A percentile compares a stretch with the other conserved stretches of the same genome.
These are phyloP conservation scores for Penicillium sp. DNA, from an alignment of 2,329 filamentous ascomycete species.

Conservation along the genomic window DNA sequence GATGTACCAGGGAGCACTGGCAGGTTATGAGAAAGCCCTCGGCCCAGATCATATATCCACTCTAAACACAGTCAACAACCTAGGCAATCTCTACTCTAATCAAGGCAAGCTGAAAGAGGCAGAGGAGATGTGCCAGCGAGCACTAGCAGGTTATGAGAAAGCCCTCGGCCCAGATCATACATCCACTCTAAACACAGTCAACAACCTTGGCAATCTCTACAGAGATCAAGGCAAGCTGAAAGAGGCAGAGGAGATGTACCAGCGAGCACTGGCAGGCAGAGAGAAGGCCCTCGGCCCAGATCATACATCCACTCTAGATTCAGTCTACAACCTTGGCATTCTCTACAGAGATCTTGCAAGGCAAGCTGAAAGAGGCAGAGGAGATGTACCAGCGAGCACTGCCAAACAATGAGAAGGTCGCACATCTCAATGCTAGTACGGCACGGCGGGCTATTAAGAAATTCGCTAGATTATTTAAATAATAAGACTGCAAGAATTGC, in stretches of 20 bases:
- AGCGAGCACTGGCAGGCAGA: conserved; percentile 12
- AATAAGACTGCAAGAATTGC: too few species aligned
- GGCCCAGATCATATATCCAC: conserved; percentile 13
- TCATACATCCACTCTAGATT: conserved; percentile 7
- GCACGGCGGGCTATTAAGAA: too few species aligned
- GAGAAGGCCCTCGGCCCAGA: conserved; percentile 18
- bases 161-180: conserved; percentile 14
- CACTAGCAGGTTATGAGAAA: conserved; percentile 15
- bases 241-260: conserved; percentile 21
- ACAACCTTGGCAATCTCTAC: conserved; percentile 5
- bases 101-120: conserved; percentile 14
- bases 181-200: conserved; percentile 6
- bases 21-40: conserved; percentile 15
- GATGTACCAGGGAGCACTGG: conserved; percentile 15
- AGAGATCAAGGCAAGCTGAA: neutral
- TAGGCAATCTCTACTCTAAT: conserved; percentile 1
- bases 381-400: too few species aligned
- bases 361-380: too few species aligned
- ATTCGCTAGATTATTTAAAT: too few species aligned
- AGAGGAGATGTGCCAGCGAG: conserved; percentile 18
- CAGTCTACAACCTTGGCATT: neutral
- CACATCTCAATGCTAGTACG: too few species aligned
- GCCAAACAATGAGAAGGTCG: too few species aligned
- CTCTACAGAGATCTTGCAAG: too few species aligned
- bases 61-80: conserved; percentile 6